Evolutionary conservation across 257 asterid genomes (phyloP), one percentile per base, ranked within the genome.

Genomic region (Misopates orontium): DNA sequence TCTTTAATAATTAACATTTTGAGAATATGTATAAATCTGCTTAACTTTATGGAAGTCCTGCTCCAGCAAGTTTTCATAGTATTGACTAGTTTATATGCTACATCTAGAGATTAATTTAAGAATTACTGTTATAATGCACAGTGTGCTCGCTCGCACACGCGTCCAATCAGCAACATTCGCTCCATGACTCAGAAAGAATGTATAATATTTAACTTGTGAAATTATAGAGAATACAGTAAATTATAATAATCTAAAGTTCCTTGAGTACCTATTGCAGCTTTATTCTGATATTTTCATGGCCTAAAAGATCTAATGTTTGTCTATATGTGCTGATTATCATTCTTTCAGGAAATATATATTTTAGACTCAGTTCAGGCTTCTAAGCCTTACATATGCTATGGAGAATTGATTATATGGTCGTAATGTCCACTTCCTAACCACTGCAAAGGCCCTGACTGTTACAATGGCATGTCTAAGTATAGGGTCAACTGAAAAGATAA

Each of bases 141-240:
- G 25, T 4, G 24, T n/a, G 41, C 58, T 31, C 15, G 19, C 17
- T 31, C 32, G 63, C 56, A 58, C 13, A 44, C 50, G 32, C 52
- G 44, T 53, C 15, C 10, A n/a, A 67, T 3, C 6, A 42, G 31
- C 45, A 60, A 62, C 7, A 21, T 18, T 20, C 16, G 42, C 66
- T 58, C 50, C 25, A 28, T 61, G 50, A 60, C 47, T 57, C 28
- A 54, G 53, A 61, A 62, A 55, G 66, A n/a, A 60, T 61, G 44
- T 59, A 55, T 17, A 54, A 52, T 67, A 47, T 20, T 64, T 41
- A 60, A 39, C 55, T 23, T 7, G 3, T 60, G 60, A 54, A 17
- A 47, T 42, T 20, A 69, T n/a, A n/a, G n/a, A n/a, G n/a, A n/a
- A n/a, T n/a, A n/a, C n/a, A n/a, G n/a, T n/a, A n/a, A n/a, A n/a